Conservation (phyloP, 163 green algal species). For the Coccomyxa subellipsoidea region DNA sequence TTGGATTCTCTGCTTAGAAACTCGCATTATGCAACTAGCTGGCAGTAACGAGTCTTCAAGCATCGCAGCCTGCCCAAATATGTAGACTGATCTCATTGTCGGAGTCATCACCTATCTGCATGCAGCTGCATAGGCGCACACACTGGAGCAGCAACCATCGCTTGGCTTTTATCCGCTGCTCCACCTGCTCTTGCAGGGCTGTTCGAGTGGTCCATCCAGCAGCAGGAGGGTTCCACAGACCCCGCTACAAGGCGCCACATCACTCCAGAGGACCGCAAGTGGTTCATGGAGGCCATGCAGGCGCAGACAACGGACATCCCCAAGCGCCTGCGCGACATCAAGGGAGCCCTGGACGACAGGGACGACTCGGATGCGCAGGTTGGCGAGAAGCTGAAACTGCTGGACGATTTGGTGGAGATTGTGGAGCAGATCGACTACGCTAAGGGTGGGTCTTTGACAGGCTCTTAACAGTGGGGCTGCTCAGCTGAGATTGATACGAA, state of each 20-base stretch:
- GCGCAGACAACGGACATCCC: slow-evolving; percentile 55
- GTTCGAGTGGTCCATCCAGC: slow-evolving; percentile 56
- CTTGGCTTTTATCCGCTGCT: no score
- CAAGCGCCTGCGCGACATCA: slow-evolving; percentile 73
- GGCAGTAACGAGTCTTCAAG: not conserved
- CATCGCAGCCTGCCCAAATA: not conserved
- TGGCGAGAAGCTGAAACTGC: slow-evolving; percentile 50
- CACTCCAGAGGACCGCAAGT: slow-evolving; percentile 31
- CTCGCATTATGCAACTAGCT: not conserved
- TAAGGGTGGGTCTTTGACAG: slow-evolving; percentile 27
- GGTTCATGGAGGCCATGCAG: slow-evolving; percentile 62
- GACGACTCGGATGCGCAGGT: slow-evolving; percentile 23
- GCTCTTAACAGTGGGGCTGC: no score
- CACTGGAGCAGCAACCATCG: no score
- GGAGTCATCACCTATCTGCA: no score
- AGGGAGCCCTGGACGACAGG: slow-evolving; percentile 38
- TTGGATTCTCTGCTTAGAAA: not conserved
- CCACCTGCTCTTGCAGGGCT: no score
- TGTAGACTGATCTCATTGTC: no score
- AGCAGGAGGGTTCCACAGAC: slow-evolving; percentile 32
- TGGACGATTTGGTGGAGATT: slow-evolving; percentile 77
- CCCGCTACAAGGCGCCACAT: slow-evolving; percentile 1
- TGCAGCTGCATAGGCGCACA: no score
- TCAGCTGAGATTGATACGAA: no score
- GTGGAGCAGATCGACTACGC: slow-evolving; percentile 69